These are phyloP conservation scores for Phialophora tarda DNA, from an alignment of 2,329 filamentous ascomycete species.

Conservation along the genomic window DNA sequence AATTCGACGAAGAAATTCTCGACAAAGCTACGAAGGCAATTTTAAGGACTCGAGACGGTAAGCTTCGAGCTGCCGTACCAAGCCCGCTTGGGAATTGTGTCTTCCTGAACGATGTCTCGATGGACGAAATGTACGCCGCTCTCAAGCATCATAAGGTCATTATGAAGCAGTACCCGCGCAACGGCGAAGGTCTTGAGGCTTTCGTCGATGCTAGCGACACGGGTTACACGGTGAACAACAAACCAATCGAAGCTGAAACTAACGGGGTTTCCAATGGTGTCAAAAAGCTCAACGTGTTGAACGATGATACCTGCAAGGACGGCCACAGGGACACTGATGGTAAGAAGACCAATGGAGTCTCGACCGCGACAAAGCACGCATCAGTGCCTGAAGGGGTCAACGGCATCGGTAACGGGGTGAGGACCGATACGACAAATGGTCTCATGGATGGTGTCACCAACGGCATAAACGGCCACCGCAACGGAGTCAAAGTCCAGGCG, in stretches of 20 bases:
- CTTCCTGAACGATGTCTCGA: conserved; percentile 71
- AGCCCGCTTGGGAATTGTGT: conserved; percentile 69
- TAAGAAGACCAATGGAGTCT: conserved; percentile 25
- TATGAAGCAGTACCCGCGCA: conserved; percentile 66
- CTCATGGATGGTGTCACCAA: conserved; percentile 16
- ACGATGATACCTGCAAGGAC: conserved; percentile 31
- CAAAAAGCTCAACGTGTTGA: conserved; percentile 37
- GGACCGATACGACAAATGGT: conserved; percentile 17
- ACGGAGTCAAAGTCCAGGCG: conserved; percentile 19
- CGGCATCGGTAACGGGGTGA: conserved; percentile 10
- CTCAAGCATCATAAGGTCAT: conserved; percentile 68
- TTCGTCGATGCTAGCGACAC: conserved; percentile 73
- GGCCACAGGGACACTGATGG: conserved; percentile 17
- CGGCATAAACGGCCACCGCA: conserved; percentile 28
- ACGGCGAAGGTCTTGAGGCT: conserved; percentile 70
- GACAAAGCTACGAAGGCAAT: conserved; percentile 71
- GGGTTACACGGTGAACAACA: conserved; percentile 59
- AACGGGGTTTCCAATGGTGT: conserved; percentile 26
- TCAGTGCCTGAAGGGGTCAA: conserved; percentile 29
- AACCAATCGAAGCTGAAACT: conserved; percentile 20
- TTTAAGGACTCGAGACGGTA: conserved; percentile 72
- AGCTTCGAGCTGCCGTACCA: conserved; percentile 71
- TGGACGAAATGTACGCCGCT: conserved; percentile 66
- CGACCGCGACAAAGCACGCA: conserved; percentile 29
- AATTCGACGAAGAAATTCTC: conserved; percentile 70